phyloP scores from a whole-genome alignment of 139 green algal genomes.

The Coelastrella sp. region DNA sequence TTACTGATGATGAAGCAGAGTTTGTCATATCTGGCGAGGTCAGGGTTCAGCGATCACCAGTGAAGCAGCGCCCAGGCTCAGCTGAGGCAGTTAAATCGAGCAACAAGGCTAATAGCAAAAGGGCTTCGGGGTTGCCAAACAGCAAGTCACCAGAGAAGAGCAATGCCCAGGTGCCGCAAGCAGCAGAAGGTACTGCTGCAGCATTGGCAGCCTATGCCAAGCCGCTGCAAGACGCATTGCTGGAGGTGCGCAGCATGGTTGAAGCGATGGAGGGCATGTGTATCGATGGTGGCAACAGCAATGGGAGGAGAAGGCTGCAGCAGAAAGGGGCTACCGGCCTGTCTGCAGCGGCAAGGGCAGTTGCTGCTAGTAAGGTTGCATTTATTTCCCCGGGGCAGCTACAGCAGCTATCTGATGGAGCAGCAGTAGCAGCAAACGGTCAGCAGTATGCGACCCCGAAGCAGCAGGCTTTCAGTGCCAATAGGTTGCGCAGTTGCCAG shows the following conservation, averaged over 20 bases:
- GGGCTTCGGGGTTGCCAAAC: no score
- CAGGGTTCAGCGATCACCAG: constrained; percentile 11
- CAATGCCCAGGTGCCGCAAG: neutral
- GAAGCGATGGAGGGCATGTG: constrained; percentile 7
- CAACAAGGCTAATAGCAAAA: no score
- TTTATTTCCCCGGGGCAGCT: no score
- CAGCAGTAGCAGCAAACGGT: neutral
- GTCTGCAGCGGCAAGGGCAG: constrained; percentile 2
- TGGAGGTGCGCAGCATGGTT: constrained; percentile 3
- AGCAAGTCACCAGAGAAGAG: no score
- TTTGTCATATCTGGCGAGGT: constrained; percentile 22
- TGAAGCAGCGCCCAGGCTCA: neutral
- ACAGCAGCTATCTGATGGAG: no score
- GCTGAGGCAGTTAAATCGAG: no score
- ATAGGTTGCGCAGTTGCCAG: neutral
- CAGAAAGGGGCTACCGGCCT: neutral
- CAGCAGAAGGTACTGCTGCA: neutral
- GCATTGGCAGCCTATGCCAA: neutral
- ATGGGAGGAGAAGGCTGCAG: neutral
- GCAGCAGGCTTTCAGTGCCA: neutral
- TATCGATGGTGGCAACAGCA: neutral
- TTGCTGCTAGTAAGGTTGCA: neutral
- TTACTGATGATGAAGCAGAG: no score
- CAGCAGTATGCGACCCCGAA: neutral
- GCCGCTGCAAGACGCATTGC: neutral